phyloP scores from a whole-genome alignment of 2,329 filamentous ascomycete genomes.

The Orbilia javanica region DNA sequence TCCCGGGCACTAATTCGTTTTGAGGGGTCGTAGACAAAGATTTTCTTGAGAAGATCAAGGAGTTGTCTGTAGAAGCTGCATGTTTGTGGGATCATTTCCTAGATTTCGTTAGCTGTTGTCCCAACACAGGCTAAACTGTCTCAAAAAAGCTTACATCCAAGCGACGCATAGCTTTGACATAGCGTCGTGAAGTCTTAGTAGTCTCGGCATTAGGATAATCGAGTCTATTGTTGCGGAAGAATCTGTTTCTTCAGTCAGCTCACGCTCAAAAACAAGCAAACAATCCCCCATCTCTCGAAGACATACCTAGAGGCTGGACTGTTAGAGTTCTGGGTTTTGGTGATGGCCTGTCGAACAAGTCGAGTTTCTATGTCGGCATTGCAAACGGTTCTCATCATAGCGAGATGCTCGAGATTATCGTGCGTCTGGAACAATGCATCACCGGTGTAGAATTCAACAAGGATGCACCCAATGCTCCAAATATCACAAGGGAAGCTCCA shows the following conservation, averaged over 20 bases:
- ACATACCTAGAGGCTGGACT: conserved; percentile 76
- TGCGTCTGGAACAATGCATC: conserved; percentile 80
- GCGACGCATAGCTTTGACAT: conserved; percentile 79
- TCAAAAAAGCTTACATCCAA: conserved; percentile 69
- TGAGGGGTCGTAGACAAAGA: conserved; percentile 76
- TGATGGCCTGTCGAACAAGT: conserved; percentile 72
- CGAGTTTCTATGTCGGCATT: conserved; percentile 72
- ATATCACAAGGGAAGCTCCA: conserved; percentile 81
- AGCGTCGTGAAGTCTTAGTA: conserved; percentile 74
- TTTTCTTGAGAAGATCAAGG: conserved; percentile 74
- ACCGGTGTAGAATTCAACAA: conserved; percentile 79
- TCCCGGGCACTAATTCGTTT: conserved; percentile 77
- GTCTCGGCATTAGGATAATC: conserved; percentile 76
- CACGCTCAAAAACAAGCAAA: too few relatives aligned
- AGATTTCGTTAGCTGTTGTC: conserved; percentile 37
- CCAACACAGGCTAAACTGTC: too few relatives aligned
- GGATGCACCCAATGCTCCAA: conserved; percentile 80
- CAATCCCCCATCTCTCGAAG: not conserved
- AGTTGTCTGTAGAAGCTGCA: conserved; percentile 74
- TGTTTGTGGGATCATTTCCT: conserved; percentile 75
- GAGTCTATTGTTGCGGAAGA: conserved; percentile 75
- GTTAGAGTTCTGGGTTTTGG: conserved; percentile 71
- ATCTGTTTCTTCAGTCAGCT: conserved; percentile 66
- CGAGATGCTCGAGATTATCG: conserved; percentile 78
- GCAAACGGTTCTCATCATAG: conserved; percentile 81